Conservation (phyloP, 345 rosid species). For the Cardamine resedifolia region DNA sequence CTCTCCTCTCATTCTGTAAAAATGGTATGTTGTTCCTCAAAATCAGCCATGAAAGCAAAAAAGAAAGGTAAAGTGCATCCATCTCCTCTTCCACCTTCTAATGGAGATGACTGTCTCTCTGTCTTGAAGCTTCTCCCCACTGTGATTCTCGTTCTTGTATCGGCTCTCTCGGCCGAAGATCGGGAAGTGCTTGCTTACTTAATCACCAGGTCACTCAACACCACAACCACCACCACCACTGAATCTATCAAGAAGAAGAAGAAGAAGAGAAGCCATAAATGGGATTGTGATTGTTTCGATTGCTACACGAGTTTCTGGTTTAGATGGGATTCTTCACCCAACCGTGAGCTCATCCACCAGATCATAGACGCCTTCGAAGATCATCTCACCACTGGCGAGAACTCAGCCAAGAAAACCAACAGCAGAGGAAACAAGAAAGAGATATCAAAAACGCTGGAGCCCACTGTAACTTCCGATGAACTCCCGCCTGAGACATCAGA, state of each 20-base stretch:
- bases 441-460: not conserved
- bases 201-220: slow-evolving; percentile 58
- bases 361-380: slow-evolving; percentile 87
- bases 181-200: slow-evolving; percentile 81
- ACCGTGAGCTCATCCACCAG: slow-evolving; percentile 72
- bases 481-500: not conserved
- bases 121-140: slow-evolving; percentile 63
- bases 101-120: slow-evolving; percentile 45
- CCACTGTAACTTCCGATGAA: not conserved
- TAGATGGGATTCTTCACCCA: slow-evolving; percentile 78
- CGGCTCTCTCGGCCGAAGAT: slow-evolving; percentile 63
- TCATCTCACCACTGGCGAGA: slow-evolving; percentile 48
- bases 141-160: slow-evolving; percentile 60
- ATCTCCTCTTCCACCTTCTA: slow-evolving; percentile 42
- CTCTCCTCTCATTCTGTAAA: not conserved
- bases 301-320: slow-evolving; percentile 82
- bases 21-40: slow-evolving; percentile 11
- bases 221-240: slow-evolving; percentile 40
- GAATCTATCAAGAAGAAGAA: slow-evolving; percentile 11
- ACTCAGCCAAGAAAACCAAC: slow-evolving; percentile 33
- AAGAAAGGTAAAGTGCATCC: slow-evolving; percentile 83
- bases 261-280: slow-evolving; percentile 33
- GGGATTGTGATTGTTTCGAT: slow-evolving; percentile 72
- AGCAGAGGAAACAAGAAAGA: slow-evolving; percentile 42
- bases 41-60: slow-evolving; percentile 56